phyloP scores from a whole-genome alignment of 2,329 filamentous ascomycete genomes.

The Xylaria sp. region DNA sequence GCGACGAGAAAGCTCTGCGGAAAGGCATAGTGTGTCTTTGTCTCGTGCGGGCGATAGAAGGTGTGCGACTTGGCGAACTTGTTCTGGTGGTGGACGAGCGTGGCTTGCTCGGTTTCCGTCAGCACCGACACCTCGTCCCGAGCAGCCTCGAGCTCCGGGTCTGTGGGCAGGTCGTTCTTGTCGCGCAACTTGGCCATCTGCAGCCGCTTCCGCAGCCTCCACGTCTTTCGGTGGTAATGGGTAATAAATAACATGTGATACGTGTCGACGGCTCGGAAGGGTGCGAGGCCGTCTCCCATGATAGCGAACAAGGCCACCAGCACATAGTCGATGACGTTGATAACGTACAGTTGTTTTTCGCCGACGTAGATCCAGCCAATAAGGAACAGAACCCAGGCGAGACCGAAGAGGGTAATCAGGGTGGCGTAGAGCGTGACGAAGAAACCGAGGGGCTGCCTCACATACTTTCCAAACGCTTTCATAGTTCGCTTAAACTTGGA shows the following conservation, averaged over 20 bases:
- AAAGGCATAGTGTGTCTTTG: constrained; percentile 82
- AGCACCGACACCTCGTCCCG: constrained; percentile 69
- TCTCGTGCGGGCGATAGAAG: constrained; percentile 91
- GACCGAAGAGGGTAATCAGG: constrained; percentile 84
- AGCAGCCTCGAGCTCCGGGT: constrained; percentile 55
- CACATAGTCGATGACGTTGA: constrained; percentile 77
- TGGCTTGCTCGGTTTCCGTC: constrained; percentile 72
- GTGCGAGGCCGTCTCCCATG: constrained; percentile 76
- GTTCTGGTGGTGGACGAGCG: constrained; percentile 78
- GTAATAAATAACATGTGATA: constrained; percentile 89
- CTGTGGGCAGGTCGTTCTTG: constrained; percentile 73
- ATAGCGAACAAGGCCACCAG: constrained; percentile 77
- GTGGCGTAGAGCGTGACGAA: constrained; percentile 85
- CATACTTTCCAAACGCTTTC: constrained; percentile 84
- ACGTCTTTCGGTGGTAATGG: constrained; percentile 73
- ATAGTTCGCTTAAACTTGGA: constrained; percentile 82
- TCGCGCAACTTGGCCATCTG: constrained; percentile 71
- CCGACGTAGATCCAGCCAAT: constrained; percentile 92
- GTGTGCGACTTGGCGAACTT: constrained; percentile 86
- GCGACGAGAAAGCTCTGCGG: constrained; percentile 78
- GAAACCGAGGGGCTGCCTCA: constrained; percentile 80
- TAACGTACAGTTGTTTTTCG: constrained; percentile 73
- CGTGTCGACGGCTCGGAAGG: constrained; percentile 83
- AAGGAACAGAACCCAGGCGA: constrained; percentile 90
- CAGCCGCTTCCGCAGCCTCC: constrained; percentile 71